These are phyloP conservation scores for Fragaria iinumae DNA, from an alignment of 306 rosid genomes.

Conservation along the genomic window DNA sequence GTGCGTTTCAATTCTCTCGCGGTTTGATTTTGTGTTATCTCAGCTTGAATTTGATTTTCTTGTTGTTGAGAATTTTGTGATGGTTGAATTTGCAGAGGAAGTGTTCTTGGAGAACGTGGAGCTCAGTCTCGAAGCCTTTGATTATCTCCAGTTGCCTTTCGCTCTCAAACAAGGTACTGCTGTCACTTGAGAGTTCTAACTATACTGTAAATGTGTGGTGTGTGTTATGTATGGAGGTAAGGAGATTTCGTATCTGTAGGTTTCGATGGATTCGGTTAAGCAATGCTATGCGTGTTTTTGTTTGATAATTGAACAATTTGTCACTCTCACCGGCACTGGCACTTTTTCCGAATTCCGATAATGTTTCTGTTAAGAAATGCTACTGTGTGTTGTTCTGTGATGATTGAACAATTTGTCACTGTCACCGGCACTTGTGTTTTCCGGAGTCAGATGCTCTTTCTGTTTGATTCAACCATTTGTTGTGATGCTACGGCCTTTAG, in stretches of 20 bases:
- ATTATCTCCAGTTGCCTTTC: slow-evolving; percentile 90
- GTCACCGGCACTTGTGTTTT: not conserved
- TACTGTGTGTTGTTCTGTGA: too few relatives aligned
- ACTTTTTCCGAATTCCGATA: too few relatives aligned
- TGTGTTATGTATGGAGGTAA: not conserved
- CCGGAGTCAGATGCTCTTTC: not conserved
- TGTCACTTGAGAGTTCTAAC: not conserved
- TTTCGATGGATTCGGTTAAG: not conserved
- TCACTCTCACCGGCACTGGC: too few relatives aligned
- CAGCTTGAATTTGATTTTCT: not conserved
- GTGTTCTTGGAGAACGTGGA: slow-evolving; percentile 89
- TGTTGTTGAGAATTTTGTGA: not conserved
- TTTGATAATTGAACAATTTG: not conserved
- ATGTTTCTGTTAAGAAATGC: not conserved
- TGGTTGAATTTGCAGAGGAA: slow-evolving; percentile 48
- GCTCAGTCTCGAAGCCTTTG: slow-evolving; percentile 91
- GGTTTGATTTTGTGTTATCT: not conserved
- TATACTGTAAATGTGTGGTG: not conserved
- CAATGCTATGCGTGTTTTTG: not conserved
- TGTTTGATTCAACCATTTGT: not conserved
- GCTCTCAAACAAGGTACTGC: slow-evolving; percentile 78
- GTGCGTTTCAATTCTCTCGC: slow-evolving; percentile 17
- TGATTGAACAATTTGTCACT: not conserved
- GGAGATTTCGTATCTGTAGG: not conserved
- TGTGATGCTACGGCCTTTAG: not conserved